Evolutionary conservation across 1,284 basidiomycete species (phyloP), one percentile per base, ranked within the genome.

Genomic region (Marasmius fiardii): DNA sequence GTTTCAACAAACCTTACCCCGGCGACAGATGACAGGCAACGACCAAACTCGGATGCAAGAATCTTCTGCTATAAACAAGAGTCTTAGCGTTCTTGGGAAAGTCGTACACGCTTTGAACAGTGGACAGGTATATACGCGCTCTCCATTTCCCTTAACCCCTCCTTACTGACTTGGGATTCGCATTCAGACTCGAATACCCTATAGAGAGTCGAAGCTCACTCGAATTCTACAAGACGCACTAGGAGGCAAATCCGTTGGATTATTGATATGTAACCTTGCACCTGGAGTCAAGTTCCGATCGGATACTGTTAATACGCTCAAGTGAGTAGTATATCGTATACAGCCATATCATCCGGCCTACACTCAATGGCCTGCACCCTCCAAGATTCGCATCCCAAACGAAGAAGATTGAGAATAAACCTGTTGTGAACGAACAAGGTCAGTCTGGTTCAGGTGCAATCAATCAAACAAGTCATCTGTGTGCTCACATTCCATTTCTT

Each of bases 61-160:
- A 71, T 90, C 88, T 3, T 72, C 88, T 1, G 90, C 90, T 4
- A 94, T 94, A 68, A 94, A 94, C 70, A 91, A 90, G 65, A 91
- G 88, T 6, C 70, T 93, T 35, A 88, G 88, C 60, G 87, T 89
- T 10, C 79, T 93, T 1, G 88, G 89, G 0, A 88, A 90, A 68
- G 92, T 94, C 11, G 90, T 94, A 1, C 85, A 92, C 66, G 88
- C 90, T 5, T 72, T 93, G 28, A 93, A 93, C 64, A 80, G 80
- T 63, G 82, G 85, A 55, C 84, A 85, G 21, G 82, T 88, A 62
- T 57, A 82, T 73, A 20, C 43, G 34, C 12, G 35, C 51, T 12
- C n/a, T 14, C 26, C 28, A 35, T 41, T 50, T 35, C 55, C n/a
- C 28, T 50, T 37, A 53, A n/a, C 53, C 50, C 54, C 43, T 34